These are phyloP conservation scores for Penicillium malachiteum DNA, from an alignment of 495 filamentous ascomycete genomes.

Conservation along the genomic window DNA sequence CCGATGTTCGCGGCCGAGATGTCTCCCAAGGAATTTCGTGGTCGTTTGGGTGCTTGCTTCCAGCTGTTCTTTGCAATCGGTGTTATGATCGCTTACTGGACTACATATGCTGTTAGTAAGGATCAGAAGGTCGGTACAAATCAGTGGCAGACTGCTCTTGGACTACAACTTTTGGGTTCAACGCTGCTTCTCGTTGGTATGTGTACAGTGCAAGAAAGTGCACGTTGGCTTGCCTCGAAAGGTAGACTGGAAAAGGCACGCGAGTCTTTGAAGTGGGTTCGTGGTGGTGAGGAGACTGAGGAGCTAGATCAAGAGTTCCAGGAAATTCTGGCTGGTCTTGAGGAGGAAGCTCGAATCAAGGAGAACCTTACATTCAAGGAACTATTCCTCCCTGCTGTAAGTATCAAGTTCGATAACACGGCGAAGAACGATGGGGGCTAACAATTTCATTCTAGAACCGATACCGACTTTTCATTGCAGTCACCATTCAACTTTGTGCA, in stretches of 20 bases:
- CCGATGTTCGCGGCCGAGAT: constrained; percentile 56
- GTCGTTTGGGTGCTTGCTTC: constrained; percentile 49
- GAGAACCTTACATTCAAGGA: constrained; percentile 43
- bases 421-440: no score
- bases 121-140: constrained; percentile 27
- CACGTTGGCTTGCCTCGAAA: constrained; percentile 51
- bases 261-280: constrained; percentile 20
- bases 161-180: constrained; percentile 47
- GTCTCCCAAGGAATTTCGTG: constrained; percentile 52
- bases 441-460: constrained; percentile 25
- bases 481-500: constrained; percentile 44
- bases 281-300: constrained; percentile 29
- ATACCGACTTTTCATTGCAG: constrained; percentile 41
- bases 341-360: constrained; percentile 43
- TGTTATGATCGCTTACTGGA: constrained; percentile 51
- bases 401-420: no score
- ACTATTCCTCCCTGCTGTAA: constrained; percentile 31
- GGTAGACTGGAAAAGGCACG: constrained; percentile 24
- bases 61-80: constrained; percentile 50
- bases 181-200: constrained; percentile 45
- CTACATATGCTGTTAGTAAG: constrained; percentile 46
- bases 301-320: constrained; percentile 34
- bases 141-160: constrained; percentile 56
- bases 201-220: constrained; percentile 46
- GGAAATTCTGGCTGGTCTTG: constrained; percentile 38